phyloP scores from a whole-genome alignment of 2,329 filamentous ascomycete genomes.

The Myriosclerotinia curreyana region DNA sequence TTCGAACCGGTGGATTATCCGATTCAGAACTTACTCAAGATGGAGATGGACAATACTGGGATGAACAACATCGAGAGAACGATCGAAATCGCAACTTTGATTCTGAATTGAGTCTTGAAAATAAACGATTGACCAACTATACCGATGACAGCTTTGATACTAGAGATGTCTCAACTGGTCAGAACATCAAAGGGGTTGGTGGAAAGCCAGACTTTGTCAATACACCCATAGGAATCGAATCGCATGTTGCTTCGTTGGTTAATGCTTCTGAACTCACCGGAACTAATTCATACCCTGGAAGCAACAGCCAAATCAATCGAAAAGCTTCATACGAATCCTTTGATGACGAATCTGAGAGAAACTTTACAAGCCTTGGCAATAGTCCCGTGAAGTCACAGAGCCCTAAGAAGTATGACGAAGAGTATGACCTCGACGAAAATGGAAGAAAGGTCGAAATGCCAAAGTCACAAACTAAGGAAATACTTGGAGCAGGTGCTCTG shows the following conservation, averaged over 20 bases:
- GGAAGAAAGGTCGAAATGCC: slow-evolving; percentile 39
- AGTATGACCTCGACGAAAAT: slow-evolving; percentile 40
- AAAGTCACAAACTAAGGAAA: slow-evolving; percentile 33
- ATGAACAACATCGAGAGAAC: slow-evolving; percentile 40
- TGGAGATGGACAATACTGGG: slow-evolving; percentile 39
- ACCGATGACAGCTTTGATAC: slow-evolving; percentile 56
- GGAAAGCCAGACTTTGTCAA: slow-evolving; percentile 76
- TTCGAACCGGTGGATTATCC: slow-evolving; percentile 38
- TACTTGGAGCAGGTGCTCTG: slow-evolving; percentile 32
- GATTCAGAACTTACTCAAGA: slow-evolving; percentile 48
- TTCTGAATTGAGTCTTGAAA: slow-evolving; percentile 54
- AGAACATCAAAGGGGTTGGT: slow-evolving; percentile 67
- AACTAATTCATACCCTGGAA: slow-evolving; percentile 48
- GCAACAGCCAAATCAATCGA: slow-evolving; percentile 41
- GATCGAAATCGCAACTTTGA: slow-evolving; percentile 49
- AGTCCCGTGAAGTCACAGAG: slow-evolving; percentile 45
- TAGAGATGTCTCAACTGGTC: slow-evolving; percentile 58
- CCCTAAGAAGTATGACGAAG: slow-evolving; percentile 34
- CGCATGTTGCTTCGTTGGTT: slow-evolving; percentile 80
- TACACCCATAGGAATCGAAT: slow-evolving; percentile 72
- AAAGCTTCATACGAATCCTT: slow-evolving; percentile 38
- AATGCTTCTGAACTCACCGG: slow-evolving; percentile 74
- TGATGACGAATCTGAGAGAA: slow-evolving; percentile 39
- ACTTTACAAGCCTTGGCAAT: slow-evolving; percentile 41
- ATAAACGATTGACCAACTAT: slow-evolving; percentile 51